Conservation (phyloP, 176 grass and related monocot genomes). For the Oryza rufipogon region DNA sequence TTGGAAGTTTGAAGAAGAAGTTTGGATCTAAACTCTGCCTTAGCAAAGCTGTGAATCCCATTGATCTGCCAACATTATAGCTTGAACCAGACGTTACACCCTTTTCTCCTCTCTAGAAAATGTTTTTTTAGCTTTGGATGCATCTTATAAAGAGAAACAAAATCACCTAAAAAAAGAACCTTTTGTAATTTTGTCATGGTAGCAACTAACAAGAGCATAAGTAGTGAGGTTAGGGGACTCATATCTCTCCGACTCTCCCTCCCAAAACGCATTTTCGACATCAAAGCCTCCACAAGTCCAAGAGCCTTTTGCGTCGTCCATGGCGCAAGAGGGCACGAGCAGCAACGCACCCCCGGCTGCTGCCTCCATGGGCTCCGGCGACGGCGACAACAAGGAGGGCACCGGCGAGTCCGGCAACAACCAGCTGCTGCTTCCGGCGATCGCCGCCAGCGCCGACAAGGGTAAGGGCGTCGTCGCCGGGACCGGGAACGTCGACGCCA, state of each 20-base stretch:
- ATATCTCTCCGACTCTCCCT: neutral
- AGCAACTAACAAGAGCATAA: neutral
- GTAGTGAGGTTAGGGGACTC: neutral
- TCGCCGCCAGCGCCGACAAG: neutral
- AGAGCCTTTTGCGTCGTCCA: neutral
- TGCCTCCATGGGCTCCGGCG: slow-evolving; percentile 3
- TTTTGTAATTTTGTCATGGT: neutral
- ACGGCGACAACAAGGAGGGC: neutral
- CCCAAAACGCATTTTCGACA: neutral
- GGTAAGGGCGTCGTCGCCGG: neutral
- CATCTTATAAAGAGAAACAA: neutral
- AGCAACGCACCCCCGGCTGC: neutral
- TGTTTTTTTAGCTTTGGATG: neutral
- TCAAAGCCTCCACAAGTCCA: neutral
- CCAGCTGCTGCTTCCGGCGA: neutral
- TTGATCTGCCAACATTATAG: neutral
- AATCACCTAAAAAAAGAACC: neutral
- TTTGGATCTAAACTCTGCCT: too few species aligned
- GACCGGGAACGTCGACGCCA: neutral
- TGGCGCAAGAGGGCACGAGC: slow-evolving; percentile 1
- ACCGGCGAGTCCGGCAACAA: neutral
- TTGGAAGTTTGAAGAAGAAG: too few species aligned
- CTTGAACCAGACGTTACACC: slow-evolving; percentile 3
- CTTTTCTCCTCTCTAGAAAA: neutral
- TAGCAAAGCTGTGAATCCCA: neutral